phyloP scores from a whole-genome alignment of 208 protist genomes.

The Porcisia hertigi region DNA sequence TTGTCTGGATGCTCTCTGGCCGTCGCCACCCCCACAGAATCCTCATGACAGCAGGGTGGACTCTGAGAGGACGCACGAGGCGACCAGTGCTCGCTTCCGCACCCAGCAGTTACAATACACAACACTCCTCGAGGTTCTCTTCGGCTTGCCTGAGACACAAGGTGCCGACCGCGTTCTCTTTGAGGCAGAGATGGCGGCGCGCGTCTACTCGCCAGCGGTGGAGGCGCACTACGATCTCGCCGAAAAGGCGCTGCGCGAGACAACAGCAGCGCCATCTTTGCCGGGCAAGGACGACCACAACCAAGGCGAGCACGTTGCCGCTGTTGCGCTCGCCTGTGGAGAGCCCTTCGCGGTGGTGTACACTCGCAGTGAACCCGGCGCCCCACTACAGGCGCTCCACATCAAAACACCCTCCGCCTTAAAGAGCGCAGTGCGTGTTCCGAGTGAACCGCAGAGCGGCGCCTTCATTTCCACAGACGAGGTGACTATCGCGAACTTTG shows the following conservation, averaged over 20 bases:
- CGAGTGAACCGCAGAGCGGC: neutral
- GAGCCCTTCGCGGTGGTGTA: constrained; percentile 29
- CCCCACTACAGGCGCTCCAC: neutral
- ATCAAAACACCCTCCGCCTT: neutral
- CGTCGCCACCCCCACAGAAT: neutral
- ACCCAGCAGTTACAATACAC: constrained; percentile 47
- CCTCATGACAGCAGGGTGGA: neutral
- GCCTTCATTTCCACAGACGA: constrained; percentile 1
- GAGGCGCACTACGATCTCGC: constrained; percentile 67
- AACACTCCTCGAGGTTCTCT: constrained; percentile 21
- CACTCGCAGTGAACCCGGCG: neutral
- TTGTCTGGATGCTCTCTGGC: constrained; percentile 51
- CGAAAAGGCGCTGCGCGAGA: constrained; percentile 11
- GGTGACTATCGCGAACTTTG: constrained; percentile 6
- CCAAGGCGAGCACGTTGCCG: neutral
- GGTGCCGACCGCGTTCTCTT: constrained; percentile 29
- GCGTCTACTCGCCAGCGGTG: constrained; percentile 61
- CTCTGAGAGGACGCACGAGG: neutral
- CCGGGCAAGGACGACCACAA: neutral
- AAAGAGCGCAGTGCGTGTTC: neutral
- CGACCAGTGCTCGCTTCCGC: constrained; percentile 18
- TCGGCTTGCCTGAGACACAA: constrained; percentile 8
- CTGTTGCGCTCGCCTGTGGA: neutral
- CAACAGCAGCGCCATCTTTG: neutral
- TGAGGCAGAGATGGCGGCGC: constrained; percentile 48